A percentile compares a stretch with the other conserved stretches of the same genome.
These are phyloP conservation scores for Plenodomus biglobosus DNA, from an alignment of 2,329 filamentous ascomycete genomes.

Conservation along the genomic window DNA sequence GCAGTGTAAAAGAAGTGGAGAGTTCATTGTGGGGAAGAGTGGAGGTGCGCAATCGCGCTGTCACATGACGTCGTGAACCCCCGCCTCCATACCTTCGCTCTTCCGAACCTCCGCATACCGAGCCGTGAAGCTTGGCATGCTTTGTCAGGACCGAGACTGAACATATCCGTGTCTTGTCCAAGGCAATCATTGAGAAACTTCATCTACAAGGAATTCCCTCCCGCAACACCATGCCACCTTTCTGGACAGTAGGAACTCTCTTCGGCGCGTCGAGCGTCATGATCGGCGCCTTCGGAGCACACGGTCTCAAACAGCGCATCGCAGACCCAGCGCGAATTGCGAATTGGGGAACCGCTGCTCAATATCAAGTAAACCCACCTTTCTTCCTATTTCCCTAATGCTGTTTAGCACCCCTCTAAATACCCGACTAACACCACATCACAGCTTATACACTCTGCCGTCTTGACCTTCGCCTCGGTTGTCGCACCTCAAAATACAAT, in stretches of 20 bases:
- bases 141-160: background rate
- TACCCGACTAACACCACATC: conserved; percentile 29
- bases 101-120: conserved; percentile 23
- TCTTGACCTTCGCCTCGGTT: conserved; percentile 58
- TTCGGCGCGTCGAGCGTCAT: conserved; percentile 64
- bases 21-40: background rate
- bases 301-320: conserved; percentile 65
- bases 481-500: conserved; percentile 58
- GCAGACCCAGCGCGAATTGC: conserved; percentile 60
- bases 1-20: background rate
- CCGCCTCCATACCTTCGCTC: conserved; percentile 12
- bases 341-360: conserved; percentile 65
- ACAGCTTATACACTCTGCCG: conserved; percentile 65
- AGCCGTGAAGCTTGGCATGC: background rate
- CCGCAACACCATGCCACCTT: conserved; percentile 42
- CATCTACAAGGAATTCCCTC: no score
- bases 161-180: conserved; percentile 1
- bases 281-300: conserved; percentile 68
- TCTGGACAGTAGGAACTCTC: conserved; percentile 64
- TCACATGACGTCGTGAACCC: conserved; percentile 31
- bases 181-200: no score
- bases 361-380: conserved; percentile 61
- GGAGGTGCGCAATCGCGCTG: conserved; percentile 19
- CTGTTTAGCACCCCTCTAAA: background rate
- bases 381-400: background rate